Conservation (phyloP, 345 rosid genomes). For the Boechera stricta region DNA sequence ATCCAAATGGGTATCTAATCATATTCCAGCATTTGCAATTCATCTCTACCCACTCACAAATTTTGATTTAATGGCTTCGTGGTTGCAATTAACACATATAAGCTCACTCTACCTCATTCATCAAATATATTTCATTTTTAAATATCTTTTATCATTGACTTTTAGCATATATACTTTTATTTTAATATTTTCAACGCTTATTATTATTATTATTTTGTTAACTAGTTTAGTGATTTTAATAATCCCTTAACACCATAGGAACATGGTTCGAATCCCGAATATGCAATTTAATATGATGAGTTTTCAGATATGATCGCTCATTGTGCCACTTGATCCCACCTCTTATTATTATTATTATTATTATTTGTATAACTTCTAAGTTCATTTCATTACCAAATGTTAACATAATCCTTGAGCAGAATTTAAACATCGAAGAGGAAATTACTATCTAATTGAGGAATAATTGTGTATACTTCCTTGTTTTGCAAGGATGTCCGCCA, state of each 20-base stretch:
- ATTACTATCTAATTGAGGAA: no score
- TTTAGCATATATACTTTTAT: background rate
- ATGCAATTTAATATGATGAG: no score
- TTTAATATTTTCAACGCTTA: background rate
- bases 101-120: background rate
- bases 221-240: no score
- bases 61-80: conserved; percentile 11
- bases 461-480: background rate
- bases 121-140: background rate
- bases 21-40: conserved; percentile 40
- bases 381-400: no score
- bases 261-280: no score
- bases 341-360: no score
- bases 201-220: no score
- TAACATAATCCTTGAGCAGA: background rate
- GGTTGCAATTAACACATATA: background rate
- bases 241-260: no score
- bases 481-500: background rate
- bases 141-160: background rate
- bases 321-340: no score
- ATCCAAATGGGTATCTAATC: conserved; percentile 41
- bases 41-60: conserved; percentile 37
- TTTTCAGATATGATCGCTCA: no score
- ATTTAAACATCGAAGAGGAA: background rate
- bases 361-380: no score